phyloP scores from a whole-genome alignment of 495 filamentous ascomycete genomes.

The Neurospora sp. region DNA sequence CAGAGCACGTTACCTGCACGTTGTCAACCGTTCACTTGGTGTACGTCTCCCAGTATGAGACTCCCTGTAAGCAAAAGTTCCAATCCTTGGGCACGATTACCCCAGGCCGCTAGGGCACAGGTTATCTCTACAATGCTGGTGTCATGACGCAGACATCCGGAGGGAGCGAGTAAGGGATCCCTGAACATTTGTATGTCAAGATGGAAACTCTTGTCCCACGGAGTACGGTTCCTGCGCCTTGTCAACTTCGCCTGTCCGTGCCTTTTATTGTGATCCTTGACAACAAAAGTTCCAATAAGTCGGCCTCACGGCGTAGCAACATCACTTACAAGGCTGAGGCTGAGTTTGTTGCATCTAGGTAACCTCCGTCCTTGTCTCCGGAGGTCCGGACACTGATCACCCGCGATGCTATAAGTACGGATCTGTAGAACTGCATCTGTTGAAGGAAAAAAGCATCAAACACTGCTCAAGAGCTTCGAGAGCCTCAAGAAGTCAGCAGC shows the following conservation, averaged over 20 bases:
- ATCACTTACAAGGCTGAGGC: neutral
- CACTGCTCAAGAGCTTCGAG: neutral
- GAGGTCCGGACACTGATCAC: neutral
- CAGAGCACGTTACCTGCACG: neutral
- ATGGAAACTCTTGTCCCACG: neutral
- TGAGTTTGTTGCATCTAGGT: neutral
- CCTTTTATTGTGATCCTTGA: neutral
- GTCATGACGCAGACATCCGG: neutral
- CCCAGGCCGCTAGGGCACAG: neutral
- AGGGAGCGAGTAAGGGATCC: neutral
- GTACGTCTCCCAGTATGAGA: neutral
- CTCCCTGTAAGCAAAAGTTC: neutral
- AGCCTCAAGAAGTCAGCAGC: neutral
- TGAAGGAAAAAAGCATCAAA: neutral
- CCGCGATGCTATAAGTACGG: neutral
- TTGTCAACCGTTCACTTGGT: neutral
- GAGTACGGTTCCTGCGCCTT: neutral
- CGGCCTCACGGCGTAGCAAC: neutral
- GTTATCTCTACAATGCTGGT: neutral
- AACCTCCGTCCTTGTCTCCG: neutral
- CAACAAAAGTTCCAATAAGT: neutral
- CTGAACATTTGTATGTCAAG: neutral
- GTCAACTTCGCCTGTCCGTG: neutral
- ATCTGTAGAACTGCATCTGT: neutral
- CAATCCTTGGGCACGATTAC: neutral